phyloP scores from a whole-genome alignment of 768 basidiomycete species.

The Mycena alexandri region DNA sequence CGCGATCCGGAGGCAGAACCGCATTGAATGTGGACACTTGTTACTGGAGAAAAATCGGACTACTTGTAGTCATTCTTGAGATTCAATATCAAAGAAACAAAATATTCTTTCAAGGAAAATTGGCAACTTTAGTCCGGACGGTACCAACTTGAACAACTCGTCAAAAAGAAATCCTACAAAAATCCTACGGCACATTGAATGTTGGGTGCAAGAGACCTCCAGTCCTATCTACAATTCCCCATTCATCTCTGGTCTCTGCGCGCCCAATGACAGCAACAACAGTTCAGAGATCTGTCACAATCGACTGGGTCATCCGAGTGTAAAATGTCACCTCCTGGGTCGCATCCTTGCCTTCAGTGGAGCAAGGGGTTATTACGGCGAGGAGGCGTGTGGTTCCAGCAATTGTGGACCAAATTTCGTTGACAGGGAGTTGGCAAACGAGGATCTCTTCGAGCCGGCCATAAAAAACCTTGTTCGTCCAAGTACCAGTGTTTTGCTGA shows the following conservation, averaged over 20 bases:
- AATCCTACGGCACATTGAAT: no score
- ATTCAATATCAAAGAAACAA: no score
- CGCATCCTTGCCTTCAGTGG: not conserved
- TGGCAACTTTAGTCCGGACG: no score
- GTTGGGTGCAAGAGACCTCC: not conserved
- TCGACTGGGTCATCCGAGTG: not conserved
- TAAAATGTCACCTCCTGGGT: not conserved
- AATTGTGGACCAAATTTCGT: not conserved
- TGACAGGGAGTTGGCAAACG: not conserved
- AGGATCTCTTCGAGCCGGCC: constrained; percentile 1
- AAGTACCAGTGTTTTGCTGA: not conserved
- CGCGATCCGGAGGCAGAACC: no score
- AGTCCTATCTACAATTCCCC: not conserved
- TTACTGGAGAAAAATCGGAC: no score
- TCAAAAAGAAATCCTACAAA: no score
- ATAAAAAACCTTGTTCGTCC: not conserved
- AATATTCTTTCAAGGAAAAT: no score
- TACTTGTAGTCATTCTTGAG: no score
- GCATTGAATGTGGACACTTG: no score
- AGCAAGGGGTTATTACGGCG: not conserved
- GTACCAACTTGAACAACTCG: no score
- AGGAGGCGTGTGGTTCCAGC: not conserved
- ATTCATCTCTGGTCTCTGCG: no score
- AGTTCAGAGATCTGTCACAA: not conserved
- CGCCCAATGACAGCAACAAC: not conserved